Evolutionary conservation across 2,329 filamentous ascomycete genomes (phyloP).

Genomic region (Arthrobotrys pseudoclavata): DNA sequence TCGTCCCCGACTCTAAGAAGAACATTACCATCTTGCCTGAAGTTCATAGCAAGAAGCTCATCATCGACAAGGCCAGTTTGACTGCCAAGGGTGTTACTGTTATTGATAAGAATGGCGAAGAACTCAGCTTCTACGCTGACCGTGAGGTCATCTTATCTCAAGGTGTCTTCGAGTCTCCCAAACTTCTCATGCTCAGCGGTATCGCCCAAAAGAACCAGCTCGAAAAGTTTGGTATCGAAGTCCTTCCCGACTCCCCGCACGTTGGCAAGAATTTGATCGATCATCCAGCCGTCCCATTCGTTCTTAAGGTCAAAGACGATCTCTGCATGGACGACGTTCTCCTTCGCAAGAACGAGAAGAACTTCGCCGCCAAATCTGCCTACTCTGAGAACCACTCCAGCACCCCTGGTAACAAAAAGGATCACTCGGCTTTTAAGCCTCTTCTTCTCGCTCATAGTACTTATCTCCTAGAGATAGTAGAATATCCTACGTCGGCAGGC

Average conservation of each 20-base stretch:
- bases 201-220: conserved; percentile 68
- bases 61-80: conserved; percentile 69
- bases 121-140: conserved; percentile 69
- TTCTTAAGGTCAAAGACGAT: conserved; percentile 67
- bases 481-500: no score
- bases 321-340: conserved; percentile 65
- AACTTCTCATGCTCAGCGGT: conserved; percentile 71
- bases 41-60: conserved; percentile 70
- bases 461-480: no score
- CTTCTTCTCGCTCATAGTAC: no score
- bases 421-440: background rate
- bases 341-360: conserved; percentile 65
- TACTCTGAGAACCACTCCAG: conserved; percentile 67
- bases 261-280: conserved; percentile 68
- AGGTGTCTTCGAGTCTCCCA: conserved; percentile 71
- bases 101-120: conserved; percentile 67
- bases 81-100: conserved; percentile 69
- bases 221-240: conserved; percentile 65
- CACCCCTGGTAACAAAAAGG: background rate
- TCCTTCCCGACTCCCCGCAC: conserved; percentile 65
- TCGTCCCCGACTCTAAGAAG: conserved; percentile 69
- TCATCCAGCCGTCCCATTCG: conserved; percentile 67
- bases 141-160: conserved; percentile 70
- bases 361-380: conserved; percentile 64
- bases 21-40: conserved; percentile 71